Base-by-base conservation (phyloP, 768 basidiomycete genomes). In the Cyclocybe cylindracea region DNA sequence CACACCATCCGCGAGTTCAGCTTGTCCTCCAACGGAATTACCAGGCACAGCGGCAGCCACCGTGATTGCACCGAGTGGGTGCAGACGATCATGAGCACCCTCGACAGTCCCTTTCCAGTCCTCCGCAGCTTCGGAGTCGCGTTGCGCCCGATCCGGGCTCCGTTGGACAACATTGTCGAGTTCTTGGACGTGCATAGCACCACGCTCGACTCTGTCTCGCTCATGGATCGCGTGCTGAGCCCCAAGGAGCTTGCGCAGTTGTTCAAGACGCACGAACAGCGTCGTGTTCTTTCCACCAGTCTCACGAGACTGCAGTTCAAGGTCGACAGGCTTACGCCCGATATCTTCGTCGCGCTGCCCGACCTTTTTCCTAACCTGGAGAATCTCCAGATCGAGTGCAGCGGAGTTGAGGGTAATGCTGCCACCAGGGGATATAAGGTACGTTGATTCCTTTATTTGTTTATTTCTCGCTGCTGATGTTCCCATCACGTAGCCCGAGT, bases 31-130 rank as follows among this genome's bases (percentile, higher is more conserved):
- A 69, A 60, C 36, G 63, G 68, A 45, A 59, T 47, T 41, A 53
- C 47, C 24, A 56, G 13, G 31, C 65, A 35, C 48, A 61, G 2
- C 8, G 51, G 46, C 2, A 56, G 57, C 13, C 57, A 65, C 18
- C 67, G 68, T 4, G 59, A 66, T 5, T 63, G 59, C 52, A 67
- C 68, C 49, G 67, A 63, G 37, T 78, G 78, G 78, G 73, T 80
- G n/a, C 73, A 70, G 37, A 63, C 64, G 10, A 71, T 73, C 14
- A 48, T 76, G 16, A 58, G 55, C n/a, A 61, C 64, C 3, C 46
- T 71, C 19, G 49, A 58, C 31, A 47, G 35, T 2, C 67, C 67
- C 5, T 70, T 71, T 50, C 66, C 70, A 8, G 54, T 58, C 16
- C 70, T 79, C 32, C 55, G 65, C 31, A 50, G 57, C 6, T 53